phyloP scores from a whole-genome alignment of 1,139 yeast genomes.

The Pichia sp. region DNA sequence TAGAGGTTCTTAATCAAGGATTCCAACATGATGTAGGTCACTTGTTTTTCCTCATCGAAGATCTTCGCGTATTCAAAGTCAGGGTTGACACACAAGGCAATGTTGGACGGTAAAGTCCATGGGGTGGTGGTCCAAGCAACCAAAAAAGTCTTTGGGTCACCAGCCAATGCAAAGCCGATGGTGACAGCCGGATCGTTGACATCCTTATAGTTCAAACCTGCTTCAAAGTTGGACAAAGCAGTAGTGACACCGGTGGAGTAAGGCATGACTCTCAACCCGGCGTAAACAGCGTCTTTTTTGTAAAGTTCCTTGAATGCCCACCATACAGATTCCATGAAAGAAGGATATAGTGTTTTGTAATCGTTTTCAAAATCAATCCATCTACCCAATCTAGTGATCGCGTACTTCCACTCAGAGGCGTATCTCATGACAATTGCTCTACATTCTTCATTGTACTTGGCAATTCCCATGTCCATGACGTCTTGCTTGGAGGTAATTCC shows the following conservation, averaged over 20 bases:
- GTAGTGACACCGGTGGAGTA: slow-evolving; percentile 97
- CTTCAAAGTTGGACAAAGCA: slow-evolving; percentile 95
- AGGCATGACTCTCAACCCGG: slow-evolving; percentile 97
- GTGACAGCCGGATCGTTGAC: slow-evolving; percentile 97
- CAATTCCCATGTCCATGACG: slow-evolving; percentile 90
- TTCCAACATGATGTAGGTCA: slow-evolving; percentile 79
- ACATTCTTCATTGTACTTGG: slow-evolving; percentile 89
- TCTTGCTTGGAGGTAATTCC: slow-evolving; percentile 93
- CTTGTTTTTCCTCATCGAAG: slow-evolving; percentile 79
- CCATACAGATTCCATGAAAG: slow-evolving; percentile 98
- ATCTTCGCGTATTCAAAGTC: slow-evolving; percentile 88
- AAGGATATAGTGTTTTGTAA: slow-evolving; percentile 93
- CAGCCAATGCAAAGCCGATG: slow-evolving; percentile 76
- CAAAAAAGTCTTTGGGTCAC: slow-evolving; percentile 74
- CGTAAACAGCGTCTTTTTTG: slow-evolving; percentile 81
- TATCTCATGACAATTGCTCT: slow-evolving; percentile 96
- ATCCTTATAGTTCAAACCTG: slow-evolving; percentile 96
- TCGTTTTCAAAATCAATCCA: slow-evolving; percentile 99
- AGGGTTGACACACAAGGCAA: slow-evolving; percentile 89
- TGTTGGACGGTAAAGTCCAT: slow-evolving; percentile 96
- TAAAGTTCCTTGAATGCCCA: slow-evolving; percentile 93
- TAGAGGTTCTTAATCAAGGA: slow-evolving; percentile 73
- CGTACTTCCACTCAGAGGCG: slow-evolving; percentile 89
- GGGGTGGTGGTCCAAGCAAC: slow-evolving; percentile 99
- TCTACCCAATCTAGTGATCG: slow-evolving; percentile 91